These are phyloP conservation scores for Nemania abortiva DNA, from an alignment of 2,329 filamentous ascomycete genomes.

Conservation along the genomic window DNA sequence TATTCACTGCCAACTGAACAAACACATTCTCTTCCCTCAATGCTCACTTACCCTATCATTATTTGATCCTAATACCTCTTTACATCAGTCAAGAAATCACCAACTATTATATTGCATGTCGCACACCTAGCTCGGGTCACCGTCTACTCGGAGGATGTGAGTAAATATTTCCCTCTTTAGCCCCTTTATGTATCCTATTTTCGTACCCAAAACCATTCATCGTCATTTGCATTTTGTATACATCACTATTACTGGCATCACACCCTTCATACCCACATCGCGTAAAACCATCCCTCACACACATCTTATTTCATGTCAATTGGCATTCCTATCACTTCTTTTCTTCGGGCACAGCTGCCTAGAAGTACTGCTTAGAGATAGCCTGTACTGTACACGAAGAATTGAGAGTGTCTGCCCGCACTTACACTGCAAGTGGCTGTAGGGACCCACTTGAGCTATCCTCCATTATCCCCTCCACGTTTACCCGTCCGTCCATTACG, in stretches of 20 bases:
- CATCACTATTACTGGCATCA: too few species aligned
- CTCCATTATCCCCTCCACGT: neutral
- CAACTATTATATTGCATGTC: neutral
- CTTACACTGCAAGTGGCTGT: slow-evolving; percentile 1
- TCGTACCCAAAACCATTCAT: too few species aligned
- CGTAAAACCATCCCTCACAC: too few species aligned
- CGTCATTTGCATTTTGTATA: too few species aligned
- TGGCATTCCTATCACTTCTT: too few species aligned
- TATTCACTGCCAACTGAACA: too few species aligned
- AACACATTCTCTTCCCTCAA: neutral
- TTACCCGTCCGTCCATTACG: slow-evolving; percentile 6
- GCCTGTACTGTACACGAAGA: too few species aligned
- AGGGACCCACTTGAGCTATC: neutral
- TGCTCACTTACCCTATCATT: neutral
- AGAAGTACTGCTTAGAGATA: too few species aligned
- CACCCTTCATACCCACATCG: too few species aligned
- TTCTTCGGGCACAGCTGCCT: too few species aligned
- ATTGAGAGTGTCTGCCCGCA: too few species aligned
- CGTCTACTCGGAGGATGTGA: slow-evolving; percentile 1
- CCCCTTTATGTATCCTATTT: neutral
- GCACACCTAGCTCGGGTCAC: neutral
- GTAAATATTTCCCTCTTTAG: neutral
- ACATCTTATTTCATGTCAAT: too few species aligned
- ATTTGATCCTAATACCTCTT: neutral
- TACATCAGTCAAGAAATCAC: neutral